Evolutionary conservation across 768 basidiomycete species (phyloP), one percentile per base, ranked within the genome.

Genomic region (Lepiota subincarnata): DNA sequence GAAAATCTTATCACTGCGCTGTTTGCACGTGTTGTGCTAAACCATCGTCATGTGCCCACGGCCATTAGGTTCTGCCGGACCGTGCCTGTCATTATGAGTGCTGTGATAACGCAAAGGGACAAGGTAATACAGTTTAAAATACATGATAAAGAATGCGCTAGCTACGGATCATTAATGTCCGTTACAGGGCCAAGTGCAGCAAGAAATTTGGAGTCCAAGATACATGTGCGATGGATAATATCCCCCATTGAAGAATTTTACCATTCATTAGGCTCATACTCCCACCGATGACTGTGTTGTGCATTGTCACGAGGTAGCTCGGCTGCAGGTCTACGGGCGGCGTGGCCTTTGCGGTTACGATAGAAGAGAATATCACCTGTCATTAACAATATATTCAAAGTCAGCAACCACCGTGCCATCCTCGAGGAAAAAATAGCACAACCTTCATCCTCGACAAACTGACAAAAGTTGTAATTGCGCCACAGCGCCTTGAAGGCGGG

Each of bases 391-490:
- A n/a, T 10, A 28, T 48, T 14, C 20, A 42, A 38, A 35, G 6
- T 41, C 22, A 13, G 22, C 24, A 24, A 38, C 37, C 28, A 14
- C 7, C 37, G 34, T 36, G 12, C 47, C 19, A 20, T 36, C 24
- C 18, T 14, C 20, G 12, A 50, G 12, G 20, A 37, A 50, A 37
- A 55, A 37, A 11, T 43, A 40, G 11, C 46, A 64, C 50, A 39
- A 70, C 79, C 81, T 35, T 80, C 69, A 47, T 83, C 76, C 55
- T 83, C 81, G 20, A 83, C 78, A 59, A 82, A 83, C 45, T 77
- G 73, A 62, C 81, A 83, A 40, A 71, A 62, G 55, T 79, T 82
- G 64, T 82, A 84, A 37, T 68, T 76, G 0, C 77, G 70, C 75
- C 80, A 82, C 13, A 83, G 72, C 6, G 78, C 74, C 58, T 70